phyloP scores from a whole-genome alignment of 306 rosid species.

The Dalbergia oliveri region DNA sequence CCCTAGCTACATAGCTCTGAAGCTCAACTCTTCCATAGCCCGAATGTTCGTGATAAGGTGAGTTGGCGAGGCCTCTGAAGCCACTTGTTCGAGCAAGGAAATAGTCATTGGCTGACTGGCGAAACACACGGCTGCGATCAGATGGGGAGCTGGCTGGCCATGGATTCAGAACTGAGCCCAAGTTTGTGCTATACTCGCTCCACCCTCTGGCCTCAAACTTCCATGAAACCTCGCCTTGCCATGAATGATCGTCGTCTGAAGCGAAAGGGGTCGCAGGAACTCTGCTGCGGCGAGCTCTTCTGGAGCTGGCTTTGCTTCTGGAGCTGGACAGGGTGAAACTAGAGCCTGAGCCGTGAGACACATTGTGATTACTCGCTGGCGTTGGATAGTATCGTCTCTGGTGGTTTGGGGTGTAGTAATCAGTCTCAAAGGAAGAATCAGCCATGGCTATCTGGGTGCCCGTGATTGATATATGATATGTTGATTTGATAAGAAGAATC shows the following conservation, averaged over 20 bases:
- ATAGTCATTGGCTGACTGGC: conserved; percentile 67
- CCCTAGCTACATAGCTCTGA: conserved; percentile 69
- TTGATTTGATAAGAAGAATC: not conserved
- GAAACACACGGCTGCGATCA: conserved; percentile 48
- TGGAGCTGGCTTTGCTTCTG: conserved; percentile 35
- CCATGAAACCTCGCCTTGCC: conserved; percentile 89
- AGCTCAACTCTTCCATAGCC: conserved; percentile 76
- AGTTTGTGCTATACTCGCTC: conserved; percentile 51
- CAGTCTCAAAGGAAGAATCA: conserved; percentile 64
- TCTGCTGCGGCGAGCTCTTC: conserved; percentile 40
- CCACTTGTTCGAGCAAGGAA: conserved; percentile 66
- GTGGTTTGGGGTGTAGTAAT: conserved; percentile 44
- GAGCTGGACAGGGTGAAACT: conserved; percentile 53
- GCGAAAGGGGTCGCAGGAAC: conserved; percentile 74
- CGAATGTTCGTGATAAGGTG: conserved; percentile 43
- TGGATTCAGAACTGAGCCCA: conserved; percentile 70
- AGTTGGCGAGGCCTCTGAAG: conserved; percentile 30
- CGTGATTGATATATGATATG: not conserved
- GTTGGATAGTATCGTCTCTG: conserved; percentile 52
- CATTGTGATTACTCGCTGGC: conserved; percentile 50
- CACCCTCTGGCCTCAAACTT: conserved; percentile 70
- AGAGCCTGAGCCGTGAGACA: conserved; percentile 56
- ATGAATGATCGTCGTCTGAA: conserved; percentile 71
- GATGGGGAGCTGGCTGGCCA: conserved; percentile 59
- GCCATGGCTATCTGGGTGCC: conserved; percentile 51